Evolutionary conservation across 495 filamentous ascomycete genomes (phyloP), one percentile per base, ranked within the genome.

Genomic region (Aspergillus hancockii): DNA sequence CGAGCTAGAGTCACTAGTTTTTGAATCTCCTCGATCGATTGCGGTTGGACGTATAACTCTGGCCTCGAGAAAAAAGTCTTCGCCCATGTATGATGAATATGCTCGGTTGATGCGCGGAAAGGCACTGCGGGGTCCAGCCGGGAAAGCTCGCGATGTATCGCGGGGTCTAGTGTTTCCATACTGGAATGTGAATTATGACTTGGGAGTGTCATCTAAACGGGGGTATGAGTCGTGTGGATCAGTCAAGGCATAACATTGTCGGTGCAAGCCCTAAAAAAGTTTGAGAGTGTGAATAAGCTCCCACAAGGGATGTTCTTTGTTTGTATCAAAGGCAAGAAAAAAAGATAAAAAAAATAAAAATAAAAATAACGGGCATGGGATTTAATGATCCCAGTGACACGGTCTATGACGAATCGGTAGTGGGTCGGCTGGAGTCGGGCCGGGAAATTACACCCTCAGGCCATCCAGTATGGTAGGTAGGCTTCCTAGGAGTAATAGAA

Each of bases 1-100:
- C 89, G 89, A 19, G 94, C 95, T 12, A 98, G 82, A 38, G 79
- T 88, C 40, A 97, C 82, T 58, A 89, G 78, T 73, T 96, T 90
- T 65, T 90, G 86, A 62, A 98, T 83, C 75, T 98, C 95, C 8
- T 79, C 77, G 52, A 90, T 76, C 0, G 87, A 85, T 58, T 90
- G 78, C 1, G 94, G 94, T 56, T 86, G 89, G 62, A 98, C 83
- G 73, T 91, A 97, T 58, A 97, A 85, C 74, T 97, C 92, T 0
- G 94, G 94, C 19, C 85, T 83, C 45, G 86, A 91, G 68, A 87
- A 87, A 76, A 92, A 94, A 40, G 94, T 98, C 68, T 87, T 88
- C 25, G 95, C 94, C 94, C 94, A 98, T n/a, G 95, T 98, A 66
- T 89, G 87, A 79, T 98, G 94, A 36, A 83, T 74, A 73, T 97